Base-by-base conservation (phyloP, 768 basidiomycete species). In the Lentinula detonsa region DNA sequence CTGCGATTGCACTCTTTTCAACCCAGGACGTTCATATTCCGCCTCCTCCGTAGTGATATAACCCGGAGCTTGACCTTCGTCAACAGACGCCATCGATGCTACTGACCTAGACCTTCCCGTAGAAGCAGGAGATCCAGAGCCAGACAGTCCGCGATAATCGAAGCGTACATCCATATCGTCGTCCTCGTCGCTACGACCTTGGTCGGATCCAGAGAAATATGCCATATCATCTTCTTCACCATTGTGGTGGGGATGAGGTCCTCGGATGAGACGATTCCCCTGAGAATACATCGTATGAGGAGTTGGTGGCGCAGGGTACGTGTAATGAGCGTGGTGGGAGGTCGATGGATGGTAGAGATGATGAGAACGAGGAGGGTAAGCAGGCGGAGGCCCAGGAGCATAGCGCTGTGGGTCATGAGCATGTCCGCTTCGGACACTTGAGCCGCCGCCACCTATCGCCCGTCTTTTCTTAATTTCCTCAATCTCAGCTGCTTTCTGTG, bases 401-500 rank as follows among this genome's bases (percentile, higher is more conserved):
- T 40, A 37, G 8, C 49, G 48, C 8, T 40, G 23, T 31, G 35
- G 59, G 11, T 45, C 49, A 33, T 18, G 35, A 13, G 31, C 50
- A 39, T 43, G 15, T 5, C 43, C 28, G 16, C 35, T 40, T 3
- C 23, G 55, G 10, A n/a, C 37, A 42, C 37, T n/a, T 11, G 54
- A 39, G 13, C 37, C 37, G 13, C 37, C 37, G 13, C 18, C 37
- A 10, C 51, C 33, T 18, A 40, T 66, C 46, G 69, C 71, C 18
- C 72, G 68, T 49, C 69, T 71, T 23, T 77, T 73, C 49, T 80
- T 80, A 49, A 74, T 66, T n/a, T 81, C 77, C 4, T 78, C 78
- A n/a, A 78, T 70, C 52, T 84, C 82, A 15, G 78, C 79, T 0
- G 80, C 78, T 65, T 85, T 85, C 61, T 84, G 81, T 4, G 78